phyloP scores from a whole-genome alignment of 2,329 filamentous ascomycete genomes.

The Fulvia fulva region DNA sequence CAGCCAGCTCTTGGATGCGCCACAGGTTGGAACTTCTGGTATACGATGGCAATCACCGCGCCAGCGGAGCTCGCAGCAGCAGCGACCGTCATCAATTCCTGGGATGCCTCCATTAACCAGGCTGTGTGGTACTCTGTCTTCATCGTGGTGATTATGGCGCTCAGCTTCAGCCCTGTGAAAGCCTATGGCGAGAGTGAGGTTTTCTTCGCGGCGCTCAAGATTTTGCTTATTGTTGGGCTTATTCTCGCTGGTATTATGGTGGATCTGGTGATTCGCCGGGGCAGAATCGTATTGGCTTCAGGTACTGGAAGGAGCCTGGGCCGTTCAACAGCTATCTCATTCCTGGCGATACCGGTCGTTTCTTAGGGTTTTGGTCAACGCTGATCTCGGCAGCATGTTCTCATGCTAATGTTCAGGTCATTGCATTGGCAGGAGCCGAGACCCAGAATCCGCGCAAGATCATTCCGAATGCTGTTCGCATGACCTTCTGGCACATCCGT shows the following conservation, averaged over 20 bases:
- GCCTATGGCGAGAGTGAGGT: slow-evolving; percentile 18
- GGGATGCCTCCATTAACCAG: slow-evolving; percentile 29
- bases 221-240: slow-evolving; percentile 12
- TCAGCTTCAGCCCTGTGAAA: slow-evolving; percentile 29
- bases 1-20: slow-evolving; percentile 35
- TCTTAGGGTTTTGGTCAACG: slow-evolving; percentile 16
- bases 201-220: slow-evolving; percentile 18
- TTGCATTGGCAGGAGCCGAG: slow-evolving; percentile 16
- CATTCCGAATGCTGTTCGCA: slow-evolving; percentile 30
- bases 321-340: slow-evolving; percentile 14
- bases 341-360: slow-evolving; percentile 20
- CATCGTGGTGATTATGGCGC: slow-evolving; percentile 33
- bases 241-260: slow-evolving; percentile 19
- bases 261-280: slow-evolving; percentile 15
- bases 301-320: slow-evolving; percentile 17
- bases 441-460: slow-evolving; percentile 46
- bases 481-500: slow-evolving; percentile 34
- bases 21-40: slow-evolving; percentile 38
- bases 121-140: slow-evolving; percentile 35
- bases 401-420: slow-evolving; percentile 16
- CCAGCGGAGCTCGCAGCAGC: slow-evolving; percentile 15
- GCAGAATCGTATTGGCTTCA: slow-evolving; percentile 12
- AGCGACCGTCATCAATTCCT: slow-evolving; percentile 27
- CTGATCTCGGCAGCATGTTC: slow-evolving; percentile 15
- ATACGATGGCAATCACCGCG: slow-evolving; percentile 23